Percentiles rank a stretch among this genome's conserved stretches.
Conservation (phyloP, 23 red algal genomes). For the Chondrus crispus region DNA sequence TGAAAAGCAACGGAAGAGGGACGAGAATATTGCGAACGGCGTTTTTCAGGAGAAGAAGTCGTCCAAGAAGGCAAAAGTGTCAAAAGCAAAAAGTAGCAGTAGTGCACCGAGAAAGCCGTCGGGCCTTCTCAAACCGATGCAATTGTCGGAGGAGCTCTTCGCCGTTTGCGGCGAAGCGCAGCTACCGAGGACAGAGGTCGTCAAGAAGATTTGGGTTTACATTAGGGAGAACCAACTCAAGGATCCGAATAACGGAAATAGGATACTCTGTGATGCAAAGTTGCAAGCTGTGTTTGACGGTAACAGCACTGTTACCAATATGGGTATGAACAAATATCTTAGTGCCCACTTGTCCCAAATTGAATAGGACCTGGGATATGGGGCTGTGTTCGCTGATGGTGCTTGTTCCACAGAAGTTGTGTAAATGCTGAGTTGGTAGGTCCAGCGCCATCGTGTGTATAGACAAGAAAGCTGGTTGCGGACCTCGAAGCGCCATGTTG, state of each 20-base stretch:
- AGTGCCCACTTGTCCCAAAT: slow-evolving; percentile 73
- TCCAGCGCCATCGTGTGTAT: too few species aligned
- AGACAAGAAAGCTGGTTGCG: too few species aligned
- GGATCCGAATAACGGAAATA: slow-evolving; percentile 72
- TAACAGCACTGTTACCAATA: slow-evolving; percentile 59
- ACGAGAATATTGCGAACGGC: slow-evolving; percentile 13
- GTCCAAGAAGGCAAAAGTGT: slow-evolving; percentile 49
- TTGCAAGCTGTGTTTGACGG: slow-evolving; percentile 72
- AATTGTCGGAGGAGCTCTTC: slow-evolving; percentile 38
- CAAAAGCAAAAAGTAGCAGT: not conserved
- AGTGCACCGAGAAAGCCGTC: slow-evolving; percentile 28
- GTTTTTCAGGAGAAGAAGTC: not conserved
- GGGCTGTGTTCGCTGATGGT: too few species aligned
- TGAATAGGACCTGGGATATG: too few species aligned
- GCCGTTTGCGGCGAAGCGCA: slow-evolving; percentile 73
- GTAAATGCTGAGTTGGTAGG: not conserved
- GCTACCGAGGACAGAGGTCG: slow-evolving; percentile 72
- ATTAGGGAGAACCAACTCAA: slow-evolving; percentile 79
- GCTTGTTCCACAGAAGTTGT: not conserved
- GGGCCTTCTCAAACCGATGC: slow-evolving; percentile 65
- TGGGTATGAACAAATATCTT: slow-evolving; percentile 88
- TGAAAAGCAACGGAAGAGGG: slow-evolving; percentile 34
- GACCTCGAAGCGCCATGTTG: too few species aligned
- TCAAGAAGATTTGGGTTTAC: slow-evolving; percentile 84
- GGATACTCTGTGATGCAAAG: slow-evolving; percentile 86